Evolutionary conservation across 208 protist genomes (phyloP).

Genomic region (Jaenimonas drosophilae): DNA sequence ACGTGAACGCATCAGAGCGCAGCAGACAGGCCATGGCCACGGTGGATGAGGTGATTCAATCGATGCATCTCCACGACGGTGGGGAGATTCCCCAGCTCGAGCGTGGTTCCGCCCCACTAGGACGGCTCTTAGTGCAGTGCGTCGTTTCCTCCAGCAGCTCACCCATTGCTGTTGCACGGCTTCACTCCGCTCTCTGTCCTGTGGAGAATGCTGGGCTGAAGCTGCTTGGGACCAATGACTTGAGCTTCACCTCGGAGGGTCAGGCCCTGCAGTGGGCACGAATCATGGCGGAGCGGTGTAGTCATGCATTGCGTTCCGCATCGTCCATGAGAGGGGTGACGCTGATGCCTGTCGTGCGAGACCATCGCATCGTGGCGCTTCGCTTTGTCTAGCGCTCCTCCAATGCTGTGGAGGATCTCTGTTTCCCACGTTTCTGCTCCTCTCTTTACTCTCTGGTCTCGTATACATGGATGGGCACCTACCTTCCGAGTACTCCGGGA

Average conservation of each 20-base stretch:
- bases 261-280: slow-evolving; percentile 48
- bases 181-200: slow-evolving; percentile 3
- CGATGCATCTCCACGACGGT: slow-evolving; percentile 79
- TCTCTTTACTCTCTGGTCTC: not conserved
- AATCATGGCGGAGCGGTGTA: slow-evolving; percentile 29
- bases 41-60: slow-evolving; percentile 44
- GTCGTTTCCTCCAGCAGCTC: slow-evolving; percentile 14
- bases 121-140: slow-evolving; percentile 32
- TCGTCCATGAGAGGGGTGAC: too few species aligned
- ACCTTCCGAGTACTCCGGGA: too few species aligned
- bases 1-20: slow-evolving; percentile 30
- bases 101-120: slow-evolving; percentile 43
- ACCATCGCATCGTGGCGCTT: slow-evolving; percentile 22
- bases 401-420: not conserved
- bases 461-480: too few species aligned
- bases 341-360: slow-evolving; percentile 30
- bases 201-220: slow-evolving; percentile 35
- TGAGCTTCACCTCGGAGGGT: slow-evolving; percentile 37
- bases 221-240: slow-evolving; percentile 16
- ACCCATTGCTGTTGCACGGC: slow-evolving; percentile 1
- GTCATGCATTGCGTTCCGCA: too few species aligned
- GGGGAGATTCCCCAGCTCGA: slow-evolving; percentile 62
- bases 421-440: not conserved
- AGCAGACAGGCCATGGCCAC: slow-evolving; percentile 13
- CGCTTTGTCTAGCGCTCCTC: not conserved